These are phyloP conservation scores for Sarocladium brachiariae DNA, from an alignment of 2,329 filamentous ascomycete species.

Conservation along the genomic window DNA sequence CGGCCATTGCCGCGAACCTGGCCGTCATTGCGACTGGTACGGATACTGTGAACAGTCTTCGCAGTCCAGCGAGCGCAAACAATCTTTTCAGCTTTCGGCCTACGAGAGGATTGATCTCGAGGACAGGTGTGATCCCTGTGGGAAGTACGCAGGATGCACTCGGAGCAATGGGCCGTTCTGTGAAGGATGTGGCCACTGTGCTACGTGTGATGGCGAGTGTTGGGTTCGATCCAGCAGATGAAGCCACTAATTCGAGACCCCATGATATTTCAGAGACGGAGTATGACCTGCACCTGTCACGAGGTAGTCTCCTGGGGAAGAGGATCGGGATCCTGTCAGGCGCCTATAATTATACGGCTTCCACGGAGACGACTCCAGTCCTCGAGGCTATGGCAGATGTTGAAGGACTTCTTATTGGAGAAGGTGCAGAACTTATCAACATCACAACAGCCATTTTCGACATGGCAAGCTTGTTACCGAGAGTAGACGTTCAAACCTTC, in stretches of 20 bases:
- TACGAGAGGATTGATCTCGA: conserved; percentile 9
- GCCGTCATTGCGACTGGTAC: conserved; percentile 10
- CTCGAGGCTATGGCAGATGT: conserved; percentile 44
- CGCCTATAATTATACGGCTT: conserved; percentile 48
- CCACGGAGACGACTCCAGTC: conserved; percentile 49
- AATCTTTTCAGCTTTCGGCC: conserved; percentile 11
- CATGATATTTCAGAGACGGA: neutral
- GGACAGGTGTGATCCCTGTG: conserved; percentile 9
- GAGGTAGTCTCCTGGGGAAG: conserved; percentile 7
- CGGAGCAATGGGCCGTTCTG: conserved; percentile 9
- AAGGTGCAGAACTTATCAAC: conserved; percentile 42
- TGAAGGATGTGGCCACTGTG: conserved; percentile 7
- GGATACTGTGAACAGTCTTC: conserved; percentile 11
- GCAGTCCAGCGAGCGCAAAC: conserved; percentile 11
- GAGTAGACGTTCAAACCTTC: conserved; percentile 52
- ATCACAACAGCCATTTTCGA: conserved; percentile 45
- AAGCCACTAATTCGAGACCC: conserved; percentile 3
- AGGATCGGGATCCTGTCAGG: conserved; percentile 26
- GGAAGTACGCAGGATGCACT: conserved; percentile 10
- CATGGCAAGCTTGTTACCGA: conserved; percentile 36
- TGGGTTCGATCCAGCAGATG: conserved; percentile 1
- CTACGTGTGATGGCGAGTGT: conserved; percentile 10
- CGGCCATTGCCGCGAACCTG: conserved; percentile 11
- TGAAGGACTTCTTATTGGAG: conserved; percentile 20
- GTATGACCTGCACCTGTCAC: neutral